Evolutionary conservation across 352 stramenopile species (phyloP).

Genomic region (Pythium vanterpoolii): DNA sequence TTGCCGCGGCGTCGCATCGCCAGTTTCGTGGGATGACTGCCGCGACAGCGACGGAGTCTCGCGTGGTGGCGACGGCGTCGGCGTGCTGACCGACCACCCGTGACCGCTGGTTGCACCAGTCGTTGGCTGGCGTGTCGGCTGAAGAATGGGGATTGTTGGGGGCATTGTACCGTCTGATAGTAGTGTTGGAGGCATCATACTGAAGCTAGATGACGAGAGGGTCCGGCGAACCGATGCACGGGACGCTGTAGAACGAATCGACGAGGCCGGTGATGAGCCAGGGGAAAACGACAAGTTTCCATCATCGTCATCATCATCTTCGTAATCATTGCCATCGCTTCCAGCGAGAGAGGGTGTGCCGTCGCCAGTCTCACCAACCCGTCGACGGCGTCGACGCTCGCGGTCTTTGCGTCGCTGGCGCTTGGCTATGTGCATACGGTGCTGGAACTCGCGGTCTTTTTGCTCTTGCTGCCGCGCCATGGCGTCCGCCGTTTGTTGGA

Average conservation of each 20-base stretch:
- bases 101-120: slow-evolving; percentile 20
- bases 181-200: not conserved
- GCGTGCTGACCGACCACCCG: slow-evolving; percentile 22
- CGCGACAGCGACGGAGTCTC: not conserved
- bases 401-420: slow-evolving; percentile 16
- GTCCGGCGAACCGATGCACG: slow-evolving; percentile 2
- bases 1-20: not conserved
- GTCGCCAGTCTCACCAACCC: not conserved
- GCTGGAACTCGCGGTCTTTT: slow-evolving; percentile 22
- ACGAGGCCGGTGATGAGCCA: slow-evolving; percentile 22
- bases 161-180: slow-evolving; percentile 2
- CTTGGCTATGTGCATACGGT: slow-evolving; percentile 12
- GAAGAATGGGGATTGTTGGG: slow-evolving; percentile 24
- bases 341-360: not conserved
- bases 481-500: slow-evolving; percentile 23
- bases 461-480: slow-evolving; percentile 20
- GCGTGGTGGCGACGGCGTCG: slow-evolving; percentile 8
- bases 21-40: not conserved
- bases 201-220: slow-evolving; percentile 11
- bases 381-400: slow-evolving; percentile 7
- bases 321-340: slow-evolving; percentile 5
- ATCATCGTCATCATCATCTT: slow-evolving; percentile 15
- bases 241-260: slow-evolving; percentile 17
- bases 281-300: slow-evolving; percentile 6
- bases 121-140: slow-evolving; percentile 21